Evolutionary conservation across 352 stramenopile genomes (phyloP).

Genomic region (Phytophthora sansomeana): DNA sequence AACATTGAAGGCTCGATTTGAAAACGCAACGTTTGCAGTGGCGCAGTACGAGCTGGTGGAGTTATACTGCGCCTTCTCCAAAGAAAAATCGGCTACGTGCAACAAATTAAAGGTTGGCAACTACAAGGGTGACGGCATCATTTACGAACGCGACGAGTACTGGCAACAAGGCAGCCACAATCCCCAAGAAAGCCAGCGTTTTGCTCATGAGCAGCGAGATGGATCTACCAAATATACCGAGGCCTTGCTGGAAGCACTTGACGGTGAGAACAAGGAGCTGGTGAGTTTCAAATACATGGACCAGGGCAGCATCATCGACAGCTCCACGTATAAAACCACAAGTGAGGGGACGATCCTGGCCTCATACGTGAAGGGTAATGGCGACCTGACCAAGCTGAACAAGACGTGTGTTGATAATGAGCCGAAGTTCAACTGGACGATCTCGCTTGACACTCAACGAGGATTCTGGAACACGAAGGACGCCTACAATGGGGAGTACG

Average conservation of each 20-base stretch:
- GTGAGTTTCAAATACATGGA: neutral
- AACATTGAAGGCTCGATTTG: neutral
- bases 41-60: neutral
- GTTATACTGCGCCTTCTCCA: slow-evolving; percentile 7
- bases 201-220: neutral
- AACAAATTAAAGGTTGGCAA: slow-evolving; percentile 6
- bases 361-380: neutral
- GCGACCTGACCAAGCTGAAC: neutral
- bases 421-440: neutral
- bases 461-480: too few species aligned
- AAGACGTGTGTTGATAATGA: slow-evolving; percentile 1
- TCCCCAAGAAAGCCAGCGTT: slow-evolving; percentile 1
- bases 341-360: neutral
- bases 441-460: too few species aligned
- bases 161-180: slow-evolving; percentile 8
- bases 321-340: neutral
- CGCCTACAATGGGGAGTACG: too few species aligned
- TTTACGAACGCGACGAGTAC: too few species aligned
- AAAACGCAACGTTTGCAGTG: neutral
- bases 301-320: neutral
- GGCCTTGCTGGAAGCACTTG: neutral
- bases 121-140: neutral
- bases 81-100: neutral
- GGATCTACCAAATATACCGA: slow-evolving; percentile 2
- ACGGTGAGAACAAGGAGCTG: slow-evolving; percentile 3